Conservation (phyloP, 495 filamentous ascomycete genomes). For the Pyronema omphalodes region DNA sequence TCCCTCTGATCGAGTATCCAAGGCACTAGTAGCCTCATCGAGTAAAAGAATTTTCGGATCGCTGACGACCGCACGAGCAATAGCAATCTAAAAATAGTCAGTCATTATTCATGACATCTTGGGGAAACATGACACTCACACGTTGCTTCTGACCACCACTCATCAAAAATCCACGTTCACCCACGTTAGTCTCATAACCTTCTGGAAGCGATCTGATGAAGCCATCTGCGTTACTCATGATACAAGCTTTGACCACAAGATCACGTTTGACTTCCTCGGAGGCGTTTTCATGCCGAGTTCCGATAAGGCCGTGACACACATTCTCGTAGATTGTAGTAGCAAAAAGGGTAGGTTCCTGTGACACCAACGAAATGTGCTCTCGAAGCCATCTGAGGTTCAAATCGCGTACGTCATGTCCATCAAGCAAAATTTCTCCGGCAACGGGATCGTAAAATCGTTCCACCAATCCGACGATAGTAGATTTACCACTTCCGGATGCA, state of each 20-base stretch:
- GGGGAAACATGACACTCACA: background rate
- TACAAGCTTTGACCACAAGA: conserved; percentile 60
- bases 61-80: conserved; percentile 73
- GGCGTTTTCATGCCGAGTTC: conserved; percentile 54
- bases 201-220: conserved; percentile 74
- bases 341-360: conserved; percentile 71
- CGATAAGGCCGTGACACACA: conserved; percentile 73
- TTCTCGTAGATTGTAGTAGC: conserved; percentile 72
- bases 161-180: conserved; percentile 80
- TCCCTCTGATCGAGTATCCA: conserved; percentile 92
- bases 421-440: conserved; percentile 56
- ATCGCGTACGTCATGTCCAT: conserved; percentile 61
- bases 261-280: conserved; percentile 45
- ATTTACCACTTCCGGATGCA: conserved; percentile 89
- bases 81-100: conserved; percentile 24
- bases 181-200: conserved; percentile 84
- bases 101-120: conserved; percentile 44
- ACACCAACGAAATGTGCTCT: conserved; percentile 77
- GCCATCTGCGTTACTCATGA: conserved; percentile 83
- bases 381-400: conserved; percentile 84
- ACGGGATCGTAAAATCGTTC: conserved; percentile 88
- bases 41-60: conserved; percentile 91
- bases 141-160: conserved; percentile 95
- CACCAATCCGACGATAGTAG: conserved; percentile 82
- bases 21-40: conserved; percentile 82